A percentile compares a stretch with the other conserved stretches of the same genome.
phyloP scores from a whole-genome alignment of 2,329 filamentous ascomycete species.

The Aspergillus vadensis region DNA sequence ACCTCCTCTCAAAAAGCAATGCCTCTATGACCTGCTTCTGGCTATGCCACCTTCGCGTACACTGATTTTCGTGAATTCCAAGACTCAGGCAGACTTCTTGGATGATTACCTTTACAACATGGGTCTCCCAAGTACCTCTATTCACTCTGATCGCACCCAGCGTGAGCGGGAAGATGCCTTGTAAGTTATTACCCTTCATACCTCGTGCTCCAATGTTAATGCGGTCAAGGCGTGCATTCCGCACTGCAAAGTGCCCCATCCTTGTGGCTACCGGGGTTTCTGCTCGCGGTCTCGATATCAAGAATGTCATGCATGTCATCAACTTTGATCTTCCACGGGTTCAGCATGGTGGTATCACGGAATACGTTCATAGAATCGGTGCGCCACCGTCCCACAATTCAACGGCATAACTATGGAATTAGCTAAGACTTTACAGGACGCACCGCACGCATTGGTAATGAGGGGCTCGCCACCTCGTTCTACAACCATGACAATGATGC shows the following conservation, averaged over 20 bases:
- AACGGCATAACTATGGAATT: not conserved
- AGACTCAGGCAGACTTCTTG: slow-evolving; percentile 74
- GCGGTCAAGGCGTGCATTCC: slow-evolving; percentile 68
- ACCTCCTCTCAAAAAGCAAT: slow-evolving; percentile 66
- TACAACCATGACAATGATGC: slow-evolving; percentile 79
- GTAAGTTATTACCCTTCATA: slow-evolving; percentile 46
- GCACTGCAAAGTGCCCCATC: slow-evolving; percentile 71
- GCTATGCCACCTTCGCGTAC: slow-evolving; percentile 73
- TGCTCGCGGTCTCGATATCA: slow-evolving; percentile 85
- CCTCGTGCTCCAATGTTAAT: not conserved
- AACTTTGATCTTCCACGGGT: slow-evolving; percentile 83
- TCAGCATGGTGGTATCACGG: slow-evolving; percentile 81
- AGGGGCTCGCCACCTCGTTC: slow-evolving; percentile 84
- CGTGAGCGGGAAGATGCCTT: slow-evolving; percentile 88
- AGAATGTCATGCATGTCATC: slow-evolving; percentile 85
- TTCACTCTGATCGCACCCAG: slow-evolving; percentile 85
- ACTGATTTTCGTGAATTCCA: slow-evolving; percentile 87
- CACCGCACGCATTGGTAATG: slow-evolving; percentile 89
- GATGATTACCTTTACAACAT: slow-evolving; percentile 87
- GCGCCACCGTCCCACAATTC: slow-evolving; percentile 37
- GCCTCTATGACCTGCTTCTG: slow-evolving; percentile 71
- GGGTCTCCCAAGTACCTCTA: slow-evolving; percentile 78
- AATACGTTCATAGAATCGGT: slow-evolving; percentile 95
- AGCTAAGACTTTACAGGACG: slow-evolving; percentile 60
- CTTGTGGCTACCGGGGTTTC: slow-evolving; percentile 84